These are phyloP conservation scores for Globisporangium perplexum DNA, from an alignment of 352 stramenopile genomes.

Conservation along the genomic window DNA sequence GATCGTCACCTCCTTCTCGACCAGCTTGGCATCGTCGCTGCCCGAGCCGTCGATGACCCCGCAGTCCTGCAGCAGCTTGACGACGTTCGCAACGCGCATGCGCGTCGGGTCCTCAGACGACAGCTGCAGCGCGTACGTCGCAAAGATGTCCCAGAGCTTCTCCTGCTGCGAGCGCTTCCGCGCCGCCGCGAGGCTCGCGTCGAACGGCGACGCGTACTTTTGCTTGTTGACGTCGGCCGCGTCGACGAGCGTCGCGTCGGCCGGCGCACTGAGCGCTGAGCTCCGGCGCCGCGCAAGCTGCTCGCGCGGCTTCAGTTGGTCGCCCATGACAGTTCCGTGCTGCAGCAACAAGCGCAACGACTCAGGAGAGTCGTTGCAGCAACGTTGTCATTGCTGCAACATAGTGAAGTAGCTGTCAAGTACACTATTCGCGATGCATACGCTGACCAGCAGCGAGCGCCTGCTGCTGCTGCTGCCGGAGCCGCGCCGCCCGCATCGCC, in stretches of 20 bases:
- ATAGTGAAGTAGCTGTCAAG: no score
- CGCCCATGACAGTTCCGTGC: slow-evolving; percentile 1
- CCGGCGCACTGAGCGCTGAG: not conserved
- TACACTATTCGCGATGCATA: not conserved
- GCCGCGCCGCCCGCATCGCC: slow-evolving; percentile 58
- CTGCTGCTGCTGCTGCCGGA: slow-evolving; percentile 24
- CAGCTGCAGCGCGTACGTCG: slow-evolving; percentile 64
- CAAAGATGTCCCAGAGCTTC: slow-evolving; percentile 76
- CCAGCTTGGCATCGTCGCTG: slow-evolving; percentile 50
- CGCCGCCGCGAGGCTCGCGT: slow-evolving; percentile 45
- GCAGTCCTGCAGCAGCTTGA: slow-evolving; percentile 76
- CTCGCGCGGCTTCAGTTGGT: slow-evolving; percentile 9
- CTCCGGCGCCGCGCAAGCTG: slow-evolving; percentile 4
- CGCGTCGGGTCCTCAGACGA: slow-evolving; percentile 73
- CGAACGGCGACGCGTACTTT: slow-evolving; percentile 55
- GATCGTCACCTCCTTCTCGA: slow-evolving; percentile 70
- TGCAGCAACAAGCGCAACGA: no score
- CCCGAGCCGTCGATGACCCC: slow-evolving; percentile 51
- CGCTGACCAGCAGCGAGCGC: slow-evolving; percentile 8
- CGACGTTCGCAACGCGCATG: slow-evolving; percentile 59
- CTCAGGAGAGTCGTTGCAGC: no score
- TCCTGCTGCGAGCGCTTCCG: slow-evolving; percentile 60
- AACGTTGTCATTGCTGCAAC: no score
- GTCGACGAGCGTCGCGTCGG: slow-evolving; percentile 2
- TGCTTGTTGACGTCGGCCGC: slow-evolving; percentile 25